Evolutionary conservation across 140 eudicot genomes (phyloP).

Genomic region (Bidens hawaiensis): DNA sequence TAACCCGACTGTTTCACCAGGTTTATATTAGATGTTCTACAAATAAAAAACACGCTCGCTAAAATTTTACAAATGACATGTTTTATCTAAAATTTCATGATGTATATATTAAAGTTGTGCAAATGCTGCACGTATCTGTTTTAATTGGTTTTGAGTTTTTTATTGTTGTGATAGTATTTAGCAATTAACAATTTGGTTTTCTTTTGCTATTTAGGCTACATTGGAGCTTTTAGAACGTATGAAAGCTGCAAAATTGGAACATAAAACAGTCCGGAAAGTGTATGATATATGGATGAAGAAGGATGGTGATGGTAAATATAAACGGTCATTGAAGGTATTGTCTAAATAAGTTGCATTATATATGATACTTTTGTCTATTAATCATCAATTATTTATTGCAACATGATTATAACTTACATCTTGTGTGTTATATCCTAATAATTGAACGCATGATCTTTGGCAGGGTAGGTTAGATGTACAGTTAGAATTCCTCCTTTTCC

Average conservation of each 20-base stretch:
- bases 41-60: too few relatives aligned
- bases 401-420: background rate
- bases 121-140: background rate
- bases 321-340: constrained; percentile 41
- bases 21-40: too few relatives aligned
- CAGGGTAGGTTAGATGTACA: constrained; percentile 66
- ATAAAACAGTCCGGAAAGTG: constrained; percentile 31
- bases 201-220: constrained; percentile 45
- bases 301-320: constrained; percentile 27
- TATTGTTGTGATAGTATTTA: background rate
- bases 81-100: too few relatives aligned
- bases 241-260: constrained; percentile 25
- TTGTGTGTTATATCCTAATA: background rate
- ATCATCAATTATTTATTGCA: too few relatives aligned
- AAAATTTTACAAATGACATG: too few relatives aligned
- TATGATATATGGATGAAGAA: constrained; percentile 70
- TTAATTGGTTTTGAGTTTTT: background rate
- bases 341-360: background rate
- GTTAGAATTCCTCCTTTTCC: constrained; percentile 46
- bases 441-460: constrained; percentile 16
- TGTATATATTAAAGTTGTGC: too few relatives aligned
- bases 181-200: constrained; percentile 1
- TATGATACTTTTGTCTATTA: background rate
- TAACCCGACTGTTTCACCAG: too few relatives aligned
- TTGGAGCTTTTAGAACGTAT: constrained; percentile 56